phyloP scores from a whole-genome alignment of 169 alveolate genomes.

The Eimeria praecox region DNA sequence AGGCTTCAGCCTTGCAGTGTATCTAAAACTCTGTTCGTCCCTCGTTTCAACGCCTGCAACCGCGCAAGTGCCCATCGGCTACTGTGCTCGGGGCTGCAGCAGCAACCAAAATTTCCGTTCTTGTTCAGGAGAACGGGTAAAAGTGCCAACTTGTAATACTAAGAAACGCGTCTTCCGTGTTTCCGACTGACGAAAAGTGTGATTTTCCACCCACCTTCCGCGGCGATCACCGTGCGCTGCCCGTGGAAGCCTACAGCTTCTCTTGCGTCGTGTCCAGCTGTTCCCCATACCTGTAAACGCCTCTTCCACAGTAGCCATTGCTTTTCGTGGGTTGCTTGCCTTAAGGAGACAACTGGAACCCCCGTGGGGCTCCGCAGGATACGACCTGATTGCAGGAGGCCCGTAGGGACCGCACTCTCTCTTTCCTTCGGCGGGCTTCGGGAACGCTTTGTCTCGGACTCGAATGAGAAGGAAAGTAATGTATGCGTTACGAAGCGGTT shows the following conservation, averaged over 20 bases:
- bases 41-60: neutral
- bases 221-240: neutral
- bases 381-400: neutral
- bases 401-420: neutral
- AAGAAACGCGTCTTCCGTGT: neutral
- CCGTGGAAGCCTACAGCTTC: neutral
- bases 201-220: neutral
- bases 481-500: neutral
- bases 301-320: neutral
- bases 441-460: neutral
- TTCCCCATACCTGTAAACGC: neutral
- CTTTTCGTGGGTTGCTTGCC: neutral
- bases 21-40: neutral
- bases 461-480: neutral
- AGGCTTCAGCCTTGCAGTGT: neutral
- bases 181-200: neutral
- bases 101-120: neutral
- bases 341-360: neutral
- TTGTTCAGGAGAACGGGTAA: neutral
- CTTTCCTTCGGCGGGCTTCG: neutral
- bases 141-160: neutral
- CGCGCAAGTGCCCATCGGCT: constrained; percentile 34
- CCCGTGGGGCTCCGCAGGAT: neutral
- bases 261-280: neutral
- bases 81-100: constrained; percentile 59